Conservation (phyloP, 2,329 filamentous ascomycete species). For the Dactylonectria estremocensis region DNA sequence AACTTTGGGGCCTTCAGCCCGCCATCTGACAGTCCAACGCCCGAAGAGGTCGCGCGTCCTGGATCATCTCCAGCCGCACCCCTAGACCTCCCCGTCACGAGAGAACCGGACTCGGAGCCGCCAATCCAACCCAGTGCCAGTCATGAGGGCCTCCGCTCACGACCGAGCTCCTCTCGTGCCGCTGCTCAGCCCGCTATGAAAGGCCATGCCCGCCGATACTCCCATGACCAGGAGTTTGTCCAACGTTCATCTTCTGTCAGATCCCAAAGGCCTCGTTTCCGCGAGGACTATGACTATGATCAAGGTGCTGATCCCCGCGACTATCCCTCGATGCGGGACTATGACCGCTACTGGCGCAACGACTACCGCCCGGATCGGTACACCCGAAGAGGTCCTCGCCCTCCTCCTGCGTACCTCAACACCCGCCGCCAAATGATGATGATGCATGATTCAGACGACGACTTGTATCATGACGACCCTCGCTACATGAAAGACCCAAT, state of each 20-base stretch:
- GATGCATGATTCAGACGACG: conserved; percentile 46
- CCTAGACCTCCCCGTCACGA: conserved; percentile 17
- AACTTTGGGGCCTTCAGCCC: conserved; percentile 38
- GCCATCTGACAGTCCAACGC: conserved; percentile 23
- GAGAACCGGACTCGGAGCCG: conserved; percentile 39
- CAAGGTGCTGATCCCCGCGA: conserved; percentile 34
- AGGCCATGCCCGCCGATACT: conserved; percentile 31
- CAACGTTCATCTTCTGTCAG: conserved; percentile 41
- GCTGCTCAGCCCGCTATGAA: conserved; percentile 35
- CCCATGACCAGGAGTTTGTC: conserved; percentile 43
- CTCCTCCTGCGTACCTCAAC: conserved; percentile 47
- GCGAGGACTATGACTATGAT: conserved; percentile 47
- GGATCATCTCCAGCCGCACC: conserved; percentile 34
- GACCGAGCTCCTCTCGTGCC: conserved; percentile 41
- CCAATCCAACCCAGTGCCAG: conserved; percentile 40
- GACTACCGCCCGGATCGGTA: conserved; percentile 43
- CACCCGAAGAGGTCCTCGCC: conserved; percentile 42
- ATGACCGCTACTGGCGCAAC: conserved; percentile 47
- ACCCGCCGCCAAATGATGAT: conserved; percentile 33
- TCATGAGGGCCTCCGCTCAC: conserved; percentile 37
- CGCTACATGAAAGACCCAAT: conserved; percentile 36
- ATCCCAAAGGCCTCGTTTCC: conserved; percentile 41
- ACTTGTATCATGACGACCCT: conserved; percentile 41
- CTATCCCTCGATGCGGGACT: conserved; percentile 40
- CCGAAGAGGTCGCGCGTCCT: conserved; percentile 34